A percentile compares a stretch with the other conserved stretches of the same genome.
Conservation (phyloP, 2,329 filamentous ascomycete genomes). For the Stagonosporopsis vannaccii region DNA sequence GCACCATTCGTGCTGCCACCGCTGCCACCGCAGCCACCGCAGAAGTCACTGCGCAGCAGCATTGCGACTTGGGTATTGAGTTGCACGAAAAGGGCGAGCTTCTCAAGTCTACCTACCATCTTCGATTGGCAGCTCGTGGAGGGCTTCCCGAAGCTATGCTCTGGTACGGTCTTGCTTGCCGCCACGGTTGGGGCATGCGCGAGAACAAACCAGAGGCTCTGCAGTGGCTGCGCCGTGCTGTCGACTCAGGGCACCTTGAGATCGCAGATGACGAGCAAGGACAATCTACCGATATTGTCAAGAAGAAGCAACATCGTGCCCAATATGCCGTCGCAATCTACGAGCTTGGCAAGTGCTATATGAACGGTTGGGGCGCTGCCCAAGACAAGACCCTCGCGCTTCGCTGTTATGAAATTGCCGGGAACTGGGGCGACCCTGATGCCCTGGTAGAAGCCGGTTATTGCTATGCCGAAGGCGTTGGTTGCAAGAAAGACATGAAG, state of each 20-base stretch:
- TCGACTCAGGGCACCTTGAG: conserved; percentile 81
- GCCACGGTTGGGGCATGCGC: conserved; percentile 98
- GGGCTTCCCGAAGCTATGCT: conserved; percentile 94
- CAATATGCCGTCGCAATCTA: conserved; percentile 97
- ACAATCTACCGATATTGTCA: conserved; percentile 69
- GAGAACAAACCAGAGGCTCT: conserved; percentile 90
- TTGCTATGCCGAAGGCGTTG: conserved; percentile 92
- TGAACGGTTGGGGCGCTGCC: conserved; percentile 97
- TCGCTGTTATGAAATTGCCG: conserved; percentile 95
- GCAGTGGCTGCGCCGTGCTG: conserved; percentile 89
- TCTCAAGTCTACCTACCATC: conserved; percentile 94
- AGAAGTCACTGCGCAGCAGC: conserved; percentile 83
- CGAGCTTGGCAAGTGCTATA: conserved; percentile 93
- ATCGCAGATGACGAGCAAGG: conserved; percentile 79
- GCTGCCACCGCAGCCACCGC: conserved; percentile 54
- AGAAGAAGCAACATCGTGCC: conserved; percentile 83
- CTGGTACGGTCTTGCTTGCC: conserved; percentile 90
- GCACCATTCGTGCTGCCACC: conserved; percentile 55
- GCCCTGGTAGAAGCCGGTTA: conserved; percentile 93
- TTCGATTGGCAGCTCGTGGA: conserved; percentile 85
- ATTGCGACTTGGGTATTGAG: conserved; percentile 87
- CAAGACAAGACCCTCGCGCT: conserved; percentile 89
- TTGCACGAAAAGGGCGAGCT: conserved; percentile 87
- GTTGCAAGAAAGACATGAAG: conserved; percentile 94
- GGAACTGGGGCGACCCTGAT: conserved; percentile 93